Evolutionary conservation across 192 early-diverging fungal species (phyloP).

Genomic region (Coemansia sp.): DNA sequence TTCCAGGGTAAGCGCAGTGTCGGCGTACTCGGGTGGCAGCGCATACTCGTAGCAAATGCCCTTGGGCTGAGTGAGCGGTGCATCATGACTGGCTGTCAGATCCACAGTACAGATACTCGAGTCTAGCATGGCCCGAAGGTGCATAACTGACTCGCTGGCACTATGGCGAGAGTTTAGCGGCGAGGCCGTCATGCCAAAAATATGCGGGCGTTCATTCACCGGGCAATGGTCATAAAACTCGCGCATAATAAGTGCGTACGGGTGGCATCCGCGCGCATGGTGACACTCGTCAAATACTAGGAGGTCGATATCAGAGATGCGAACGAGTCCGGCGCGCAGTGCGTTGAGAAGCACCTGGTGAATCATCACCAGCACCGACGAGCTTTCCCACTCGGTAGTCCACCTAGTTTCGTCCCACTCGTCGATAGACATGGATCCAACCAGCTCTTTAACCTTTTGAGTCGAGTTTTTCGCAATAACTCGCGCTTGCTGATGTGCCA

Average conservation of each 20-base stretch:
- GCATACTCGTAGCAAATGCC: conserved; percentile 59
- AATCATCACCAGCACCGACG: conserved; percentile 86
- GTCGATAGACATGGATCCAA: conserved; percentile 72
- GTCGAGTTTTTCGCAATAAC: conserved; percentile 76
- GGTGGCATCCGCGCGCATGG: conserved; percentile 78
- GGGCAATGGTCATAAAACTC: conserved; percentile 73
- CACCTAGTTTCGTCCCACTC: conserved; percentile 66
- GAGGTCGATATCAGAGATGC: conserved; percentile 72
- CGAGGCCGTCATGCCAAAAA: conserved; percentile 97
- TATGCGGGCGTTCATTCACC: conserved; percentile 63
- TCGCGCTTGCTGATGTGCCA: conserved; percentile 83
- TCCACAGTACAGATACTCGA: conserved; percentile 65
- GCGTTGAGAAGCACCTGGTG: conserved; percentile 84
- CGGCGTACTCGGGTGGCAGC: conserved; percentile 49
- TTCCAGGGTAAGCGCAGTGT: conserved; percentile 49
- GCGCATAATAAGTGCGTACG: conserved; percentile 81
- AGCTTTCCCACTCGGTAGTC: conserved; percentile 60
- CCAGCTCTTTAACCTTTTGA: conserved; percentile 64
- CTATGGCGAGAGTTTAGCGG: conserved; percentile 60
- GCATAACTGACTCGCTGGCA: conserved; percentile 43
- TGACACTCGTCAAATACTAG: conserved; percentile 97
- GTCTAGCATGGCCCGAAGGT: conserved; percentile 63
- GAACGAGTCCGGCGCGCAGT: conserved; percentile 70
- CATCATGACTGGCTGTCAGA: conserved; percentile 27
- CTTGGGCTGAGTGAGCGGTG: conserved; percentile 14